Percentiles rank a stretch among this genome's conserved stretches.
These are phyloP conservation scores for Colletotrichum trifolii DNA, from an alignment of 2,329 filamentous ascomycete genomes.

Conservation along the genomic window DNA sequence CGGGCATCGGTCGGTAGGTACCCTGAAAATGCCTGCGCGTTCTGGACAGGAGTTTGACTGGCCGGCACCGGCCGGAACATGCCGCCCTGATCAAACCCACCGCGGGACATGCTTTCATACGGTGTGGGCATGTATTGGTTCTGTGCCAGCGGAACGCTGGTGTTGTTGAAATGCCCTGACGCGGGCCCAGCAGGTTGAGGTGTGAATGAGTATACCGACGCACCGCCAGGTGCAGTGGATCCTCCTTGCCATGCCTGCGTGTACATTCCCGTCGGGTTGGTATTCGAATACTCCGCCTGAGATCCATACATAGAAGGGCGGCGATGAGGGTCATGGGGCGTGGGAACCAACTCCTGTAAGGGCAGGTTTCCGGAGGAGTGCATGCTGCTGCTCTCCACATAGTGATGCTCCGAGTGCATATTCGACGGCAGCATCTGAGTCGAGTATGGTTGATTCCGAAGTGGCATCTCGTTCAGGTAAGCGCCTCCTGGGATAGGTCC, in stretches of 20 bases:
- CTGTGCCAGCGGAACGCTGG: constrained; percentile 48
- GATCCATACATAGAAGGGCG: constrained; percentile 58
- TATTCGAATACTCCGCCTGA: constrained; percentile 56
- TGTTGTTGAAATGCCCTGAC: neutral
- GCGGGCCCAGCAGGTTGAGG: constrained; percentile 42
- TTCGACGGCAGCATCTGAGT: constrained; percentile 56
- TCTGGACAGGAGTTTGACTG: constrained; percentile 43
- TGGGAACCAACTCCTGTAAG: constrained; percentile 58
- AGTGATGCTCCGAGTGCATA: constrained; percentile 52
- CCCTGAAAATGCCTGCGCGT: constrained; percentile 46
- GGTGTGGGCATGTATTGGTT: constrained; percentile 48
- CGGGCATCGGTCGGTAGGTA: constrained; percentile 49
- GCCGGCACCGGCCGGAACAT: constrained; percentile 49
- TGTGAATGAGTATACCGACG: constrained; percentile 59
- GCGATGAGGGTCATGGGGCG: constrained; percentile 57
- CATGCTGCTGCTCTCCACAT: constrained; percentile 51
- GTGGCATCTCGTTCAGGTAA: constrained; percentile 57
- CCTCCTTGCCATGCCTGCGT: constrained; percentile 56
- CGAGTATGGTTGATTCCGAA: constrained; percentile 54
- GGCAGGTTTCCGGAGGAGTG: constrained; percentile 50
- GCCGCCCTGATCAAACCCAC: constrained; percentile 45
- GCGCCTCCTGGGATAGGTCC: constrained; percentile 46
- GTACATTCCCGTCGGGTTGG: constrained; percentile 54
- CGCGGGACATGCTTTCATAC: constrained; percentile 49
- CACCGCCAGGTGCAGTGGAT: constrained; percentile 53